A percentile compares a stretch with the other conserved stretches of the same genome.
phyloP scores from a whole-genome alignment of 2,329 filamentous ascomycete species.

The Alternaria atra region DNA sequence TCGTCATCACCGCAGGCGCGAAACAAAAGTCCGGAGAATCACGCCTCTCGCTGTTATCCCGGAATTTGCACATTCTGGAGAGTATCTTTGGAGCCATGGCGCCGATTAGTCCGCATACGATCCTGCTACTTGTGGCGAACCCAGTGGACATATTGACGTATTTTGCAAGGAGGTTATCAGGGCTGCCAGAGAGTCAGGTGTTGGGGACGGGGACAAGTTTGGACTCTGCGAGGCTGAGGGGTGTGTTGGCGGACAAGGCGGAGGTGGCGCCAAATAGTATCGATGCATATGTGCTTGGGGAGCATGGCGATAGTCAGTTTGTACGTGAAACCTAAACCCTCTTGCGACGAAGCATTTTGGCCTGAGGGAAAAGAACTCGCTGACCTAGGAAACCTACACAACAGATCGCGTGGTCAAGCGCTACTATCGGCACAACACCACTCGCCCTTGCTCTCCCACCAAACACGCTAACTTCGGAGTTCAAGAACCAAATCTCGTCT shows the following conservation, averaged over 20 bases:
- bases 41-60: constrained; percentile 57
- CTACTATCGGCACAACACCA: constrained; percentile 55
- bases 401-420: constrained; percentile 56
- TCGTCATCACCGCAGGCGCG: constrained; percentile 65
- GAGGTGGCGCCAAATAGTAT: constrained; percentile 52
- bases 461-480: constrained; percentile 27
- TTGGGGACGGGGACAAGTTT: constrained; percentile 64
- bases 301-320: constrained; percentile 61
- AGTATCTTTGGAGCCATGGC: constrained; percentile 60
- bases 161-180: constrained; percentile 58
- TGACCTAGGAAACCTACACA: too few species aligned
- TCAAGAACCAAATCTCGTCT: constrained; percentile 51
- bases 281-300: constrained; percentile 59
- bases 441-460: constrained; percentile 48
- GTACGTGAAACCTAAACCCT: constrained; percentile 31
- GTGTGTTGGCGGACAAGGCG: constrained; percentile 53
- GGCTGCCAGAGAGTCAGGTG: constrained; percentile 60
- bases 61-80: constrained; percentile 60
- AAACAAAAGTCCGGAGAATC: constrained; percentile 60
- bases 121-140: constrained; percentile 63
- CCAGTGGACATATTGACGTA: constrained; percentile 65
- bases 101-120: constrained; percentile 58
- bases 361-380: too few species aligned
- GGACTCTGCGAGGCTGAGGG: constrained; percentile 61
- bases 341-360: not conserved